phyloP scores from a whole-genome alignment of 306 rosid genomes.

The Geum urbanum region DNA sequence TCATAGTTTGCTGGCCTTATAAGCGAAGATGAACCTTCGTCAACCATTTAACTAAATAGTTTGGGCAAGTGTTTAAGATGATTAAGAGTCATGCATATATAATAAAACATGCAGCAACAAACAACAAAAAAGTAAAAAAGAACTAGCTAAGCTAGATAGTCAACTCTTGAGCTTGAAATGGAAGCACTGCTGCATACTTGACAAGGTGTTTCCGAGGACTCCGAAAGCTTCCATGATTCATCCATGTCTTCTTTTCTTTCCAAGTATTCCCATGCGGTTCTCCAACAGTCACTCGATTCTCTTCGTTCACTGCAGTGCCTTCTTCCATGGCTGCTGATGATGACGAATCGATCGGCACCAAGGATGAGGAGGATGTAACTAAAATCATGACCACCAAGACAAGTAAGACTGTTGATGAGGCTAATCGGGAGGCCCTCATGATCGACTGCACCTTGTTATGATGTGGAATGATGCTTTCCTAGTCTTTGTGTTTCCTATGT shows the following conservation, averaged over 20 bases:
- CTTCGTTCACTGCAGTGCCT: slow-evolving; percentile 9
- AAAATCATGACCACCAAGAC: slow-evolving; percentile 28
- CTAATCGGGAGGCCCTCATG: slow-evolving; percentile 14
- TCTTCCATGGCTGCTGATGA: slow-evolving; percentile 3
- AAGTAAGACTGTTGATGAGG: slow-evolving; percentile 35
- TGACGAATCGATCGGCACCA: slow-evolving; percentile 8
- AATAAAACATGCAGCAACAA: neutral
- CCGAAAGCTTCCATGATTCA: slow-evolving; percentile 73
- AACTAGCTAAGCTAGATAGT: slow-evolving; percentile 32
- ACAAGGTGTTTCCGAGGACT: slow-evolving; percentile 55
- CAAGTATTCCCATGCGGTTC: slow-evolving; percentile 15
- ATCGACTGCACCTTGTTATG: slow-evolving; percentile 31
- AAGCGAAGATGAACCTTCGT: neutral
- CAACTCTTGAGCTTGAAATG: slow-evolving; percentile 44
- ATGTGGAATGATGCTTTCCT: slow-evolving; percentile 15
- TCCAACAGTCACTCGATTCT: slow-evolving; percentile 3
- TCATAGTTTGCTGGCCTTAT: neutral
- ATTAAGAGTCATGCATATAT: neutral
- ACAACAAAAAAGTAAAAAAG: neutral
- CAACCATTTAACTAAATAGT: neutral
- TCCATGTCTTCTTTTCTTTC: slow-evolving; percentile 47
- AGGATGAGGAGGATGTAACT: slow-evolving; percentile 21
- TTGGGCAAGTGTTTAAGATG: neutral
- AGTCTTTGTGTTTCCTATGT: neutral
- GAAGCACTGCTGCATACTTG: slow-evolving; percentile 42